These are phyloP conservation scores for Cubamyces sp. DNA, from an alignment of 768 basidiomycete species.

Conservation along the genomic window DNA sequence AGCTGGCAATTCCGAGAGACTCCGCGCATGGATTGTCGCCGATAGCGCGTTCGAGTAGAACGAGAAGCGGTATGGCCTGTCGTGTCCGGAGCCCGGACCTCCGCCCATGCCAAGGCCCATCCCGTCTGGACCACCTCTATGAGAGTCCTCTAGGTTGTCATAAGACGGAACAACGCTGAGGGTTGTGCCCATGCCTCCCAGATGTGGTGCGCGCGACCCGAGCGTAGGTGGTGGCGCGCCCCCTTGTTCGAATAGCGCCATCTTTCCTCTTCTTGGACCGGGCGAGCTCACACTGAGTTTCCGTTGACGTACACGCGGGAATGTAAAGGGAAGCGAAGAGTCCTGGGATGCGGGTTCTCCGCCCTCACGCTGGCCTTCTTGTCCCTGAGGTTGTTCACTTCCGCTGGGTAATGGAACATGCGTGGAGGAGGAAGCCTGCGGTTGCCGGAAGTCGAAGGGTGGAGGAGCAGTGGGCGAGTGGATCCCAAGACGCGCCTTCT, in stretches of 20 bases:
- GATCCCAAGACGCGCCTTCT: constrained; percentile 69
- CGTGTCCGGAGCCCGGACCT: constrained; percentile 48
- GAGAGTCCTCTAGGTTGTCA: constrained; percentile 39
- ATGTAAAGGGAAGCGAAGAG: constrained; percentile 25
- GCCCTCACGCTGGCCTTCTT: constrained; percentile 14
- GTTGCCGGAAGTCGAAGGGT: constrained; percentile 14
- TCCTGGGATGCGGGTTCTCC: constrained; percentile 21
- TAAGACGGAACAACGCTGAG: constrained; percentile 47
- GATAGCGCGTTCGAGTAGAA: constrained; percentile 95
- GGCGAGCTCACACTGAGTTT: constrained; percentile 87
- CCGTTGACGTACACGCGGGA: constrained; percentile 65
- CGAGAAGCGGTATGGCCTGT: constrained; percentile 95
- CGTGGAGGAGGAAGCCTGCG: constrained; percentile 23
- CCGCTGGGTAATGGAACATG: constrained; percentile 15
- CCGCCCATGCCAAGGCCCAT: constrained; percentile 14
- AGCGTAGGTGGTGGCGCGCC: constrained; percentile 49
- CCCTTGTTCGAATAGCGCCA: constrained; percentile 82
- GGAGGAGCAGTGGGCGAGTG: constrained; percentile 41
- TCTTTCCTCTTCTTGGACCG: constrained; percentile 75
- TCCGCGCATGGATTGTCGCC: constrained; percentile 94
- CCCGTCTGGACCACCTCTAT: constrained; percentile 10
- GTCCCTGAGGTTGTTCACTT: constrained; percentile 7
- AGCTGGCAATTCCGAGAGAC: constrained; percentile 89
- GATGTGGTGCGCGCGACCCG: constrained; percentile 37
- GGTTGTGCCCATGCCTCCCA: constrained; percentile 29